Conservation (phyloP, 306 rosid species). For the Malus orientalis region DNA sequence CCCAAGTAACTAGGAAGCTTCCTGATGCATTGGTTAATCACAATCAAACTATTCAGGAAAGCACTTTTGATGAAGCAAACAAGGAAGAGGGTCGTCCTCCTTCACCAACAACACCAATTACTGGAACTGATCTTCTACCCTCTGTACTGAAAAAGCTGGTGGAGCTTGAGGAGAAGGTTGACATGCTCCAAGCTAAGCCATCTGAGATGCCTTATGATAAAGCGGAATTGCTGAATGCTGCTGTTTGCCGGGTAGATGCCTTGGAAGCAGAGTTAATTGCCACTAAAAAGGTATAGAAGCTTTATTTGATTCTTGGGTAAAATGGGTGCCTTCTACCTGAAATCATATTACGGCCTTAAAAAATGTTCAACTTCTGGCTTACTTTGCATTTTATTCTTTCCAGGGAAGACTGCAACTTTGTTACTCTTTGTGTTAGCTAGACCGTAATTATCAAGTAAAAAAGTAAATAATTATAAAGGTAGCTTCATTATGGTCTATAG, state of each 20-base stretch:
- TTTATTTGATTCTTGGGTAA: neutral
- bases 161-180: conserved; percentile 86
- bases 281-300: conserved; percentile 65
- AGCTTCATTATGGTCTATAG: neutral
- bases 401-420: neutral
- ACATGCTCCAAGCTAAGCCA: conserved; percentile 75
- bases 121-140: conserved; percentile 46
- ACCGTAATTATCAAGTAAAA: neutral
- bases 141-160: conserved; percentile 59
- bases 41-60: conserved; percentile 27
- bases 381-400: neutral
- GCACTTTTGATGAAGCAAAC: conserved; percentile 20
- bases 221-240: conserved; percentile 92
- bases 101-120: conserved; percentile 29
- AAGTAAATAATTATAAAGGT: neutral
- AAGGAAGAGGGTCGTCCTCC: conserved; percentile 34
- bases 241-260: conserved; percentile 96
- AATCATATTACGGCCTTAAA: neutral
- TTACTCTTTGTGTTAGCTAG: neutral
- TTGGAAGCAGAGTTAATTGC: conserved; percentile 93
- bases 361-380: neutral
- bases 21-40: conserved; percentile 26
- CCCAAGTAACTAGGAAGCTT: conserved; percentile 43
- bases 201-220: conserved; percentile 87
- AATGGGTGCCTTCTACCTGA: neutral